Evolutionary conservation across 805 yeast genomes (phyloP), one percentile per base, ranked within the genome.

Genomic region (Pichia heedii): DNA sequence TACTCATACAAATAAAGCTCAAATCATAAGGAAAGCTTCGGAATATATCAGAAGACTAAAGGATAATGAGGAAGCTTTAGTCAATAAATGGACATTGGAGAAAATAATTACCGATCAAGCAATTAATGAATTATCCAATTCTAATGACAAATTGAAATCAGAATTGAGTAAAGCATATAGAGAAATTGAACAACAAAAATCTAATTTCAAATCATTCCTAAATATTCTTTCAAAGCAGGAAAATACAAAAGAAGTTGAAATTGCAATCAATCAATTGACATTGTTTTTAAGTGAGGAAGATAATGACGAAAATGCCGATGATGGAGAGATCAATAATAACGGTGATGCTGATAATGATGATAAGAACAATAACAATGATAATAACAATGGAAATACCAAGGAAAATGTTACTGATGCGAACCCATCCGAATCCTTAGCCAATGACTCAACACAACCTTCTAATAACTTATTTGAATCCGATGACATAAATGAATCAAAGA

Each of bases 61-160:
- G 65, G 96, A 86, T 55, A 86, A 85, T 55, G 97, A 89, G 64
- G 81, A 78, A 63, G 80, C 83, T 55, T 84, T 85, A 59, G 81
- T 87, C 55, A 96, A 90, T 65, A 90, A 93, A 68, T 86, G 95
- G 86, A 89, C 97, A 6, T 71, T 90, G 57, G 97, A 90, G 63
- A 90, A 90, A 67, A 73, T 93, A 49, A 72, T 88, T 50, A 82
- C 90, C 32, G 97, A 89, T 62, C 97, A 90, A 66, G 88, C 90
- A 12, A 82, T 88, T 41, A 77, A 83, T 49, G 96, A 89, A 63
- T 73, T 90, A 53, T 76, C 84, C 42, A 79, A 84, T 35, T 78
- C 88, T 13, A 90, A 89, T 67, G 95, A 87, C 56, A 84, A 86
- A 64, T 73, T 90, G 61, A 88, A 87, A 66, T 74, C 73, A 43